phyloP scores from a whole-genome alignment of 2,329 filamentous ascomycete species.

The Karstenula rhodostoma region DNA sequence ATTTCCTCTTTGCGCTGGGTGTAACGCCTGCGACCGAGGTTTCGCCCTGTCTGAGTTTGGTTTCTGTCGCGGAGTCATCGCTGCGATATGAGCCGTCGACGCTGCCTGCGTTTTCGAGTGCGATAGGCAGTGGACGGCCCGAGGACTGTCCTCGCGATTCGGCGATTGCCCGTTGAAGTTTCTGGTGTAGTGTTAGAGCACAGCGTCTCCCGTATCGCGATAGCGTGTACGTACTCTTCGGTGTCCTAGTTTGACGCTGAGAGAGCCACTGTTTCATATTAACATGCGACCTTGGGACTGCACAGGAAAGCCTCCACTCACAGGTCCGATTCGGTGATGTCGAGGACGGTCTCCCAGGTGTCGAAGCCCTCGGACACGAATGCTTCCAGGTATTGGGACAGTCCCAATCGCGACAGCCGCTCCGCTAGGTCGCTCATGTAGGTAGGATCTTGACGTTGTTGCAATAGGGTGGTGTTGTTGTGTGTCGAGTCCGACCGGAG shows the following conservation, averaged over 20 bases:
- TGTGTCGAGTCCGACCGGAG: not conserved
- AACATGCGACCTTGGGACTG: not conserved
- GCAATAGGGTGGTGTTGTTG: constrained; percentile 10
- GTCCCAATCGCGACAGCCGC: constrained; percentile 77
- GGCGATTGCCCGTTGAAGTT: constrained; percentile 83
- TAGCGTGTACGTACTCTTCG: constrained; percentile 69
- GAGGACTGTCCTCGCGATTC: constrained; percentile 68
- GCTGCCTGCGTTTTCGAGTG: constrained; percentile 57
- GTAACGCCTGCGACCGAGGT: constrained; percentile 46
- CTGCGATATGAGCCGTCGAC: constrained; percentile 66
- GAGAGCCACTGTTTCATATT: constrained; percentile 53
- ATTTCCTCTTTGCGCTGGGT: constrained; percentile 70
- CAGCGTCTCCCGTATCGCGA: not conserved
- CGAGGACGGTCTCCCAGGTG: constrained; percentile 81
- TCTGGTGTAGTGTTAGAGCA: constrained; percentile 56
- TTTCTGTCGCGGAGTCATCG: constrained; percentile 59
- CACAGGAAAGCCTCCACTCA: constrained; percentile 51
- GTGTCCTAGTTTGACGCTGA: constrained; percentile 82
- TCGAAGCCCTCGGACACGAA: constrained; percentile 85
- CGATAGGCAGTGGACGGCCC: constrained; percentile 45
- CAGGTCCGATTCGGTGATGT: constrained; percentile 86
- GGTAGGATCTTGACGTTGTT: constrained; percentile 21
- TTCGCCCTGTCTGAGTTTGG: constrained; percentile 54
- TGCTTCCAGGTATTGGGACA: constrained; percentile 76
- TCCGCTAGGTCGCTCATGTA: constrained; percentile 71